Base-by-base conservation (phyloP, 1,284 basidiomycete species). In the Malassezia sympodialis region DNA sequence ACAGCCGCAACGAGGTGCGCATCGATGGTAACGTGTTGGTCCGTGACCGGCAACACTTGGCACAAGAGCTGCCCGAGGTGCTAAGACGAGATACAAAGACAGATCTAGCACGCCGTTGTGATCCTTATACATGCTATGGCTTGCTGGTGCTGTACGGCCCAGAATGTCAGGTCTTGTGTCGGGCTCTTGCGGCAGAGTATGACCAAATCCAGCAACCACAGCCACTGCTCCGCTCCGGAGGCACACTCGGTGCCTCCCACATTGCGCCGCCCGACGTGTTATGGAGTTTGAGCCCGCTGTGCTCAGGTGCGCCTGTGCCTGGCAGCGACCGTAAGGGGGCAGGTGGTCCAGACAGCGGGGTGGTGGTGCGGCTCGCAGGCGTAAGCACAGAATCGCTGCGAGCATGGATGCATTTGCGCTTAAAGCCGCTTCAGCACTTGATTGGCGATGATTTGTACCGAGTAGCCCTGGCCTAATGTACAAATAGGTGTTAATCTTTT, bases 61-160 rank as follows among this genome's bases (percentile, higher is more conserved):
- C 88, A 56, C 80, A 82, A 26, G 61, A 69, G 3, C 46, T 53
- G 6, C 50, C 48, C 1, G 41, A 51, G n/a, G 23, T n/a, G 12
- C 44, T 58, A 17, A 30, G 28, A 0, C 21, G 42, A 14, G 47
- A 39, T 4, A 34, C 15, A 6, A 26, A 32, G 5, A 56, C 59
- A 2, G 65, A 65, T 11, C 79, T 89, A n/a, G 78, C 75, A 11
- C 79, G 84, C 24, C 80, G 80, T 40, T 79, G 90, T 55, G 77
- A 77, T 6, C 86, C 87, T 1, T 93, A 89, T 69, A 81, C 82
- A 1, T 90, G 88, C 75, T 91, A 90, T 69, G 89, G 87, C 15
- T 88, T 82, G 49, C 76, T 90, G 4, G 77, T 90, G 58, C 78
- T 93, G 41, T 81, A 80, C 59, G 89, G 88, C 1, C 82, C 84